Conservation (phyloP, 768 basidiomycete species). For the Pulveroboletus frians region DNA sequence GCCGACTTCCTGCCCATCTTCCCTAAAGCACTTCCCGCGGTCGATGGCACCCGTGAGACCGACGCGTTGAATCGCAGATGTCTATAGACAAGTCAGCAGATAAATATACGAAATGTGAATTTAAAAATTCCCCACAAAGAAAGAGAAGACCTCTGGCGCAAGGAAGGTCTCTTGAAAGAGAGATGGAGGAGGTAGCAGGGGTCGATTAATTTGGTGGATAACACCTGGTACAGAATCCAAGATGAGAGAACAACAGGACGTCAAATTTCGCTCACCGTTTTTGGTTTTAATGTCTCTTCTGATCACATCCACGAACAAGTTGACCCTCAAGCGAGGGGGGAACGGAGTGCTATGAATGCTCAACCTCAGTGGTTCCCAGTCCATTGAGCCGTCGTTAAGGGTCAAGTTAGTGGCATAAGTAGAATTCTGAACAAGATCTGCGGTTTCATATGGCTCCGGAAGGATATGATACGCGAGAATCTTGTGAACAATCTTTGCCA, state of each 20-base stretch:
- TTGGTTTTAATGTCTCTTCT: constrained; percentile 6
- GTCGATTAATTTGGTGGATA: constrained; percentile 12
- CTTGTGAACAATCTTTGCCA: constrained; percentile 50
- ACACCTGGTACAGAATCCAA: not conserved
- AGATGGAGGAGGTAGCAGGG: constrained; percentile 10
- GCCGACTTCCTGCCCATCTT: not conserved
- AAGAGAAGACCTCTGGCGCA: constrained; percentile 7
- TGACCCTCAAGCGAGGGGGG: constrained; percentile 31
- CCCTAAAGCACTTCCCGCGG: not conserved
- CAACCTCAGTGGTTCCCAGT: constrained; percentile 42
- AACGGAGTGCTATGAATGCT: constrained; percentile 32
- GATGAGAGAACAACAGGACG: not conserved
- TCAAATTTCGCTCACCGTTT: constrained; percentile 4
- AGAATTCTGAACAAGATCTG: constrained; percentile 45
- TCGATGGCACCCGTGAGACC: constrained; percentile 9
- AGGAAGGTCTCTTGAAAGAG: constrained; percentile 13
- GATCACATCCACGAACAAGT: constrained; percentile 6
- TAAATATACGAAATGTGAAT: not conserved
- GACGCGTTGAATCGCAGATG: constrained; percentile 11
- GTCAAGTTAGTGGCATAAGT: constrained; percentile 48
- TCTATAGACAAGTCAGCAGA: constrained; percentile 2
- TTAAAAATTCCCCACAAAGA: constrained; percentile 5
- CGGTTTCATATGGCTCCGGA: constrained; percentile 38
- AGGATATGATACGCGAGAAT: constrained; percentile 40
- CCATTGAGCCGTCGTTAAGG: constrained; percentile 39